Conservation (phyloP, 805 yeast genomes). For the Kodamaea laetipori region DNA sequence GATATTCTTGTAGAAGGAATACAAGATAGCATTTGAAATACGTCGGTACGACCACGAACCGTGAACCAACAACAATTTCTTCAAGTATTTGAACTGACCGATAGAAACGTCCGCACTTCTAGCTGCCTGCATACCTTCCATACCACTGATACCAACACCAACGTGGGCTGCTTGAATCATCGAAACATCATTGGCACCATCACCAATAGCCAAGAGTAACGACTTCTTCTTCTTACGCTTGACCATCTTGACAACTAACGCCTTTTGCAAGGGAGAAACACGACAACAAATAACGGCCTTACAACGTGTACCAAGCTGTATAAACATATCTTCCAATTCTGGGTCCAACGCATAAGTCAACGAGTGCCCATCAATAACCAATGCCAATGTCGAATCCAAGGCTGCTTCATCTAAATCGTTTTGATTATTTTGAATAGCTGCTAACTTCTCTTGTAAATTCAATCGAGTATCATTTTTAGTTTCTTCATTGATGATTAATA, state of each 20-base stretch:
- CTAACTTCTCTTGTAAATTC: slow-evolving; percentile 73
- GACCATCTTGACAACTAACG: slow-evolving; percentile 92
- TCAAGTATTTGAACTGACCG: slow-evolving; percentile 89
- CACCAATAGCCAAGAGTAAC: slow-evolving; percentile 88
- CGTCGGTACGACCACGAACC: slow-evolving; percentile 98
- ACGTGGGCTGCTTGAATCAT: slow-evolving; percentile 99
- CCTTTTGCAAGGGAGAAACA: slow-evolving; percentile 96
- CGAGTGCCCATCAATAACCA: slow-evolving; percentile 93
- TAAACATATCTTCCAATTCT: slow-evolving; percentile 72
- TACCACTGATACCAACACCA: slow-evolving; percentile 98
- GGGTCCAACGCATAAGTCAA: slow-evolving; percentile 81
- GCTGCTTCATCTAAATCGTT: slow-evolving; percentile 62
- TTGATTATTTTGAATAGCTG: slow-evolving; percentile 69
- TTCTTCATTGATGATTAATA: slow-evolving; percentile 86
- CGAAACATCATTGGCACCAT: slow-evolving; percentile 98
- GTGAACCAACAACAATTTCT: slow-evolving; percentile 83
- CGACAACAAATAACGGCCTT: slow-evolving; percentile 97
- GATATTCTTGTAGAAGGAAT: slow-evolving; percentile 94
- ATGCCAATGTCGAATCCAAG: slow-evolving; percentile 69
- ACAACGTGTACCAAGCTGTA: slow-evolving; percentile 82
- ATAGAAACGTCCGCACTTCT: slow-evolving; percentile 96
- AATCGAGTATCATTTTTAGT: slow-evolving; percentile 71
- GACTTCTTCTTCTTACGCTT: slow-evolving; percentile 75
- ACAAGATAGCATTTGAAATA: slow-evolving; percentile 86
- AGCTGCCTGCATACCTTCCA: slow-evolving; percentile 99